Conservation (phyloP, 345 rosid species). For the Brassica nigra region DNA sequence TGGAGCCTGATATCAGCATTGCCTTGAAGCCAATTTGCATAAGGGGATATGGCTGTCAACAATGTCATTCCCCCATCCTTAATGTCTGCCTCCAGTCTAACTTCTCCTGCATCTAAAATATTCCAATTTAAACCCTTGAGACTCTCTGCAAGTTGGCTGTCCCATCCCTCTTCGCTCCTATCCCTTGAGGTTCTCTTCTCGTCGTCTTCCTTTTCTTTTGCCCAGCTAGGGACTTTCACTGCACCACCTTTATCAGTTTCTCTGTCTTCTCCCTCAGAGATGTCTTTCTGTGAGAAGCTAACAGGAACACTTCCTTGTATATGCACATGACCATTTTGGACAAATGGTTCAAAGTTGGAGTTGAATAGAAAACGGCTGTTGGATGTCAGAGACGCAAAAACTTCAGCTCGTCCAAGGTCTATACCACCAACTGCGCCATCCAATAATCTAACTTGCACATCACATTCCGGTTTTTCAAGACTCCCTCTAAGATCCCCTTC, state of each 20-base stretch:
- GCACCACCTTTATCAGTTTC: conserved; percentile 59
- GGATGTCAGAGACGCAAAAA: conserved; percentile 91
- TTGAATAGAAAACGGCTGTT: conserved; percentile 89
- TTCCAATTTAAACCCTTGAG: conserved; percentile 91
- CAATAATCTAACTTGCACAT: conserved; percentile 90
- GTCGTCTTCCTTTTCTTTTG: conserved; percentile 63
- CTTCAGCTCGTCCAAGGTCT: conserved; percentile 94
- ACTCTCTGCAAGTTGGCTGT: conserved; percentile 81
- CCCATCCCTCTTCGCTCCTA: conserved; percentile 86
- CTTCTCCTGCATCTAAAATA: conserved; percentile 91
- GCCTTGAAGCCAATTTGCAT: conserved; percentile 91
- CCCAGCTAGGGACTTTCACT: conserved; percentile 73
- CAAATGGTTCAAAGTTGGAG: conserved; percentile 85
- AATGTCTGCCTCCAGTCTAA: conserved; percentile 88
- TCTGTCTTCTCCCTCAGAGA: conserved; percentile 61
- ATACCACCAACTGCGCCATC: conserved; percentile 97
- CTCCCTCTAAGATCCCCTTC: conserved; percentile 99
- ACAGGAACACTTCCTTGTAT: conserved; percentile 95
- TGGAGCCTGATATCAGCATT: conserved; percentile 91
- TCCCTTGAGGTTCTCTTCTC: conserved; percentile 70
- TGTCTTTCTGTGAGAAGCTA: conserved; percentile 61
- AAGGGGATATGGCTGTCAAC: conserved; percentile 89
- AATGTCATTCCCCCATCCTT: conserved; percentile 99
- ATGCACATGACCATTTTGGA: conserved; percentile 97
- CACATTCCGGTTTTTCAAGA: conserved; percentile 93